phyloP scores from a whole-genome alignment of 2,329 filamentous ascomycete species.

The Xylariales sp. region DNA sequence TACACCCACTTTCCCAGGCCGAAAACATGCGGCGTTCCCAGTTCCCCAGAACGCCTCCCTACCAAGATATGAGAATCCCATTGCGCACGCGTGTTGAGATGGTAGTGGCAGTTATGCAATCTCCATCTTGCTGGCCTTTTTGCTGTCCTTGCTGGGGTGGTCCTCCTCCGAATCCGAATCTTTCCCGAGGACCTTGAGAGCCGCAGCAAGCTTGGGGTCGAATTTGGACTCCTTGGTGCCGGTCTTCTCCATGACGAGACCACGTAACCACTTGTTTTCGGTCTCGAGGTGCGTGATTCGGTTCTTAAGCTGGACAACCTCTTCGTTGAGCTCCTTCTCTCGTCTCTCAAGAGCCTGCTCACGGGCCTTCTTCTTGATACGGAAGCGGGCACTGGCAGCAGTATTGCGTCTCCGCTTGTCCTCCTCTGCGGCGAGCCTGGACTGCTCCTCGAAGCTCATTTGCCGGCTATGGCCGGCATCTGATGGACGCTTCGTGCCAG shows the following conservation, averaged over 20 bases:
- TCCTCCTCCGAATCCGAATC: conserved; percentile 8
- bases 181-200: conserved; percentile 17
- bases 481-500: conserved; percentile 42
- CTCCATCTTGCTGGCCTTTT: not conserved
- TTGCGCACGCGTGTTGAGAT: too few species aligned
- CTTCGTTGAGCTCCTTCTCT: conserved; percentile 79
- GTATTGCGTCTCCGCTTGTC: conserved; percentile 89
- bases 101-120: not conserved
- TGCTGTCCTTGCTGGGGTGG: conserved; percentile 1
- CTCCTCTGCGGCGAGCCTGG: conserved; percentile 66
- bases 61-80: conserved; percentile 3
- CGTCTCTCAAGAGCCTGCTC: conserved; percentile 80
- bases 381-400: conserved; percentile 82
- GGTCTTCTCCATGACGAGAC: conserved; percentile 81
- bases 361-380: conserved; percentile 93
- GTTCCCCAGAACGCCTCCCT: too few species aligned
- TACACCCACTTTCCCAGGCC: too few species aligned
- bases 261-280: conserved; percentile 36
- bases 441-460: conserved; percentile 58
- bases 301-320: conserved; percentile 68
- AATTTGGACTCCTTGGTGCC: conserved; percentile 54
- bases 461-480: conserved; percentile 33
- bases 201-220: conserved; percentile 24
- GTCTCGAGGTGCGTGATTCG: conserved; percentile 64
- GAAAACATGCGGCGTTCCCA: too few species aligned